Conservation (phyloP, 495 filamentous ascomycete genomes). For the Aspergillus bertholletiae region DNA sequence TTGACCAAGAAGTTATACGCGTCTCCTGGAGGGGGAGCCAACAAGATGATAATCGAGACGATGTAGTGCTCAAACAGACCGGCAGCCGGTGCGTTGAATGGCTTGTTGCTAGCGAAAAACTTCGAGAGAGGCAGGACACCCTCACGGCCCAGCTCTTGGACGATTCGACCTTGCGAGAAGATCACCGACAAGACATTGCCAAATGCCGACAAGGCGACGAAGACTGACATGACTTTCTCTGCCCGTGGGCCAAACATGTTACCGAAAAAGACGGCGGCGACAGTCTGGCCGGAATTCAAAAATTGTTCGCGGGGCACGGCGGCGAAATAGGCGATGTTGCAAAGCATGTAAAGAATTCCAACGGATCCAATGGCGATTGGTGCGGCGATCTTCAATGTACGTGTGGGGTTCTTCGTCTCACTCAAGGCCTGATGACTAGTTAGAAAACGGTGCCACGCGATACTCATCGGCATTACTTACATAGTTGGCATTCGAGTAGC, state of each 20-base stretch:
- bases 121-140: constrained; percentile 59
- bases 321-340: constrained; percentile 71
- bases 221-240: constrained; percentile 60
- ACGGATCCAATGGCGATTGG: constrained; percentile 59
- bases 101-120: constrained; percentile 63
- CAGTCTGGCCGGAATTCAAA: constrained; percentile 52
- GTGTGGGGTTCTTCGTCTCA: constrained; percentile 60
- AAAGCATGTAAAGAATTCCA: constrained; percentile 62
- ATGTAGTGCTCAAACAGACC: constrained; percentile 61
- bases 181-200: constrained; percentile 69
- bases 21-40: constrained; percentile 61
- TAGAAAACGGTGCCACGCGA: not conserved
- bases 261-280: constrained; percentile 62
- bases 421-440: constrained; percentile 47
- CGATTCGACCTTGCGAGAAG: constrained; percentile 65
- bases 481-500: constrained; percentile 61
- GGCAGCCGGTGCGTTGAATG: constrained; percentile 57
- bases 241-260: constrained; percentile 61
- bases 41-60: constrained; percentile 57
- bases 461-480: constrained; percentile 14
- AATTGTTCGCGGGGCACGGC: constrained; percentile 64
- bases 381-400: constrained; percentile 61
- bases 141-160: constrained; percentile 64
- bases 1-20: constrained; percentile 63
- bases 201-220: constrained; percentile 68